Base-by-base conservation (phyloP, 1,284 basidiomycete genomes). In the Erythrobasidium hasegawianum region DNA sequence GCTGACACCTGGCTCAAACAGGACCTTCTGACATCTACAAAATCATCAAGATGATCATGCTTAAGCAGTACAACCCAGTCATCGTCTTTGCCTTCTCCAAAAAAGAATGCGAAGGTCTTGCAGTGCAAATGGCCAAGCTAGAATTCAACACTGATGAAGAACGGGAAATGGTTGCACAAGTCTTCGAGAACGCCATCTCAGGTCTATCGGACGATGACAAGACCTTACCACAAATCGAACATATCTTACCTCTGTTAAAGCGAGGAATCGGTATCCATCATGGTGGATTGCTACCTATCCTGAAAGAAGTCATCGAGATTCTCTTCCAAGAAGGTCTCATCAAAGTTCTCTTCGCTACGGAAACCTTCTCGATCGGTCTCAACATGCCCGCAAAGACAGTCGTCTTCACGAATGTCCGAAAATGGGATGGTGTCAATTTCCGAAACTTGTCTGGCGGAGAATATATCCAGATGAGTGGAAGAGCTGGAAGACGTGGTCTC, bases 351-450 rank as follows among this genome's bases (percentile, higher is more conserved):
- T 99, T 98, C 75, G 96, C 96, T 1, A 99, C 96, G 0, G 96
- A 99, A 79, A 99, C 96, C 0, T 99, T 99, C 81, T 97, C 94
- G 3, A 99, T 99, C 72, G 95, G 96, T 64, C 82, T 99, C 59
- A 99, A 99, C 80, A 99, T 99, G 96, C 96, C 96, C 11, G 96
- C 96, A 39, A 97, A 97, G 81, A 98, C 96, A 7, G 96, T 99
- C 61, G 95, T 99, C 22, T 97, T 98, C 82, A 97, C 93, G 0
- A 85, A 88, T 1, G 89, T 93, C 8, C 86, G 91, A 71, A 99
- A 97, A 79, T 98, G 93, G 75, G 96, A 99, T 76, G 96, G 96
- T 3, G 86, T 85, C 59, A 91, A 96, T 74, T 96, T 97, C 80
- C 84, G 96, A 40, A 90, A 93, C 75, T 81, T 99, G 49, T 89